Evolutionary conservation across 176 grass and related monocot species (phyloP).

Genomic region (Hordeum marinum): DNA sequence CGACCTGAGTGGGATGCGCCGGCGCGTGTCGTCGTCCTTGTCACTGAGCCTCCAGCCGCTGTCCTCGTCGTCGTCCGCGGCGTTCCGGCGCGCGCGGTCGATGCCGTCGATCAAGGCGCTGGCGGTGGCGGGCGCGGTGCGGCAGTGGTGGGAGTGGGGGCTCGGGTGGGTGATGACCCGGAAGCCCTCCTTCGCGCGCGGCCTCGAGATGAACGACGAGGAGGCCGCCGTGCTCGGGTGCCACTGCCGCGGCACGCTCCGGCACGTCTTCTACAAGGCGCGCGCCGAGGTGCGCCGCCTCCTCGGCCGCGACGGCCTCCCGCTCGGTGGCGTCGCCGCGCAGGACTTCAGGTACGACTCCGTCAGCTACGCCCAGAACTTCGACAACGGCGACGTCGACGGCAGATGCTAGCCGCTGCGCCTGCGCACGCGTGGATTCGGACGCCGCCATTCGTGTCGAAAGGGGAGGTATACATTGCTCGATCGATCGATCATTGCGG

Average conservation of each 20-base stretch:
- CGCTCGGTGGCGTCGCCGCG: slow-evolving; percentile 24
- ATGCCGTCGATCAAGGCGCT: slow-evolving; percentile 60
- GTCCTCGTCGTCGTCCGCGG: slow-evolving; percentile 27
- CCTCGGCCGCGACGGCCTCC: slow-evolving; percentile 48
- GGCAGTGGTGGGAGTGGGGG: slow-evolving; percentile 79
- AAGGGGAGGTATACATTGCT: neutral
- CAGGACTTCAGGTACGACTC: slow-evolving; percentile 82
- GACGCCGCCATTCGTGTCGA: neutral
- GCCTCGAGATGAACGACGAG: slow-evolving; percentile 63
- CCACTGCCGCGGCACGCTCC: slow-evolving; percentile 35
- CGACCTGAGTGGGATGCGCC: slow-evolving; percentile 44
- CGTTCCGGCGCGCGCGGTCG: slow-evolving; percentile 48
- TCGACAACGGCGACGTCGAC: slow-evolving; percentile 56
- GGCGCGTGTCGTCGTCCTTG: slow-evolving; percentile 70
- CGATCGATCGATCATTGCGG: neutral
- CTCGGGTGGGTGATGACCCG: slow-evolving; percentile 67
- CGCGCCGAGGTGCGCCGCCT: slow-evolving; percentile 64
- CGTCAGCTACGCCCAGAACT: slow-evolving; percentile 78
- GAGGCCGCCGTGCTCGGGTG: slow-evolving; percentile 47
- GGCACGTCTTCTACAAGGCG: slow-evolving; percentile 65
- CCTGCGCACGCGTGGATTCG: too few relatives aligned
- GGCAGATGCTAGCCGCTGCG: neutral
- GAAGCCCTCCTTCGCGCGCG: slow-evolving; percentile 53
- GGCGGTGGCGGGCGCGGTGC: slow-evolving; percentile 53
- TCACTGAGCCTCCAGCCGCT: slow-evolving; percentile 56